Base-by-base conservation (phyloP, 371 early-diverging fungal species). In the Fennellomyces sp. region DNA sequence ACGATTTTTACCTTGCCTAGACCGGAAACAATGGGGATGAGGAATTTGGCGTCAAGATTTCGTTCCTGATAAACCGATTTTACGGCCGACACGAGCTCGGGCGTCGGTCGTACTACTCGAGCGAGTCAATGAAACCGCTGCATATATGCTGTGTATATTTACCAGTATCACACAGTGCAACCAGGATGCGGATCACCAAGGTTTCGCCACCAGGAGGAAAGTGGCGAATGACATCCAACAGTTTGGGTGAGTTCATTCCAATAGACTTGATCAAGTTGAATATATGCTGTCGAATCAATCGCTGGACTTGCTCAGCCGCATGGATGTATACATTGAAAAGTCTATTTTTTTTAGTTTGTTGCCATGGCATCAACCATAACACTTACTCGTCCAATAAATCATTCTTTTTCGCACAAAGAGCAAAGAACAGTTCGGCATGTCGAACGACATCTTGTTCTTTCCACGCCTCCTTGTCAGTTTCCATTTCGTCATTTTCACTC, bases 131-230 rank as follows among this genome's bases (percentile, higher is more conserved):
- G 23, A 1, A 45, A 45, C 19, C 17, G 23, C 5, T 11, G 23
- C 13, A 11, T 5, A 4, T 3, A 5, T 6, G 1, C 17, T 39
- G 6, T 17, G 15, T 61, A 35, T 36, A 26, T 58, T 69, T 81
- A 86, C 89, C 85, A 58, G 80, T 83, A 63, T 89, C 90, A 47
- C 92, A 87, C 58, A 94, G 64, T 56, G 90, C 80, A 13, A 76
- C 73, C 19, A 96, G 63, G n/a, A 92, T 83, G 25, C 85, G 79
- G 35, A 92, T 78, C 1, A 84, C 88, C 54, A 94, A 71, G 19
- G 81, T 75, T 65, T 94, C 94, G 21, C 90, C 81, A 6, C 94
- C 94, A 21, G 61, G 60, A 8, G 91, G 92, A 71, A 93, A 94
- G 52, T 75, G 68, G 5, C 81, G 70, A 57, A 96, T 75, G 28